phyloP scores from a whole-genome alignment of 768 basidiomycete genomes.

The Psilocybe cubensis region DNA sequence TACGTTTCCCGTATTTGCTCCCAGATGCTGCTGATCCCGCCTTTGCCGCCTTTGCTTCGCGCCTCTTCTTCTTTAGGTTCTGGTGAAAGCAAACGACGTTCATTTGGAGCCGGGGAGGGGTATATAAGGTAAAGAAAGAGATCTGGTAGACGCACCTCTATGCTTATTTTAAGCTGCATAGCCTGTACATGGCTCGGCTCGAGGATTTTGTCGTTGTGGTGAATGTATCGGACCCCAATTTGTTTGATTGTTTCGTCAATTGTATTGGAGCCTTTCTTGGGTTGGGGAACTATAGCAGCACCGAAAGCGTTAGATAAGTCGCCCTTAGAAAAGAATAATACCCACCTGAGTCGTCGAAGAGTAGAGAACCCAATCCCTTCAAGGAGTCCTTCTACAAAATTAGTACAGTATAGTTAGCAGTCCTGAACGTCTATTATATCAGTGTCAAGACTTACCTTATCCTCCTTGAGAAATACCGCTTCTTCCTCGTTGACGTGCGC shows the following conservation, averaged over 20 bases:
- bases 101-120: too few species aligned
- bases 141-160: constrained; percentile 42
- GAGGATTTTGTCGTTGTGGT: constrained; percentile 74
- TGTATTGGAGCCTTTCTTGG: constrained; percentile 45
- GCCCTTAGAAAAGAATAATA: background rate
- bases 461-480: constrained; percentile 29
- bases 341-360: constrained; percentile 76
- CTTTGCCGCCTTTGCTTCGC: background rate
- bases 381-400: constrained; percentile 50
- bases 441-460: background rate
- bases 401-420: background rate
- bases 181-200: constrained; percentile 71
- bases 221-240: constrained; percentile 72
- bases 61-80: constrained; percentile 21
- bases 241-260: constrained; percentile 58
- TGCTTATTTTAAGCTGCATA: constrained; percentile 55
- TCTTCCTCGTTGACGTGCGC: constrained; percentile 48
- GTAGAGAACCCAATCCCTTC: constrained; percentile 62
- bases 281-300: constrained; percentile 37
- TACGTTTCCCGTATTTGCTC: too few species aligned
- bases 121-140: background rate
- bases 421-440: background rate
- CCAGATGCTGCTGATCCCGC: background rate
- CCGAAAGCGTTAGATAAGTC: background rate
- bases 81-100: constrained; percentile 21